Evolutionary conservation across 768 basidiomycete genomes (phyloP).

Genomic region (Leccinum olivaceopallidum): DNA sequence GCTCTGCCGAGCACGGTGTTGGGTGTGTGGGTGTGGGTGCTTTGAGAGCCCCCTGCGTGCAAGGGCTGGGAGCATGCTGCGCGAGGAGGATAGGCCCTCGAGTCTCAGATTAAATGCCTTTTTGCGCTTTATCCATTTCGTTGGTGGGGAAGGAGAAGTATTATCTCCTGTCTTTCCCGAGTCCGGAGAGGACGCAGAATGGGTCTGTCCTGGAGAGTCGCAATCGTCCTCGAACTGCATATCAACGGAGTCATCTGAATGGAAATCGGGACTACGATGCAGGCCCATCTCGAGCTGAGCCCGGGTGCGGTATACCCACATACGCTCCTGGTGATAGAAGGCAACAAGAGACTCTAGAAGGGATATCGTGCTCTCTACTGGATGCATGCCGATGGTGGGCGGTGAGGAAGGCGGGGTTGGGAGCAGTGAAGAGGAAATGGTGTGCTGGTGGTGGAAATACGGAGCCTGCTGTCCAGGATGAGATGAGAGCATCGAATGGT

Average conservation of each 20-base stretch:
- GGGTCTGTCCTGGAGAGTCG: slow-evolving; percentile 18
- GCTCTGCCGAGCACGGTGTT: slow-evolving; percentile 32
- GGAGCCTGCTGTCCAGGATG: slow-evolving; percentile 23
- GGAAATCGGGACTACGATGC: slow-evolving; percentile 17
- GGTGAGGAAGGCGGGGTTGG: slow-evolving; percentile 37
- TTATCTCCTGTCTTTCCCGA: slow-evolving; percentile 34
- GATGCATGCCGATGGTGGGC: slow-evolving; percentile 31
- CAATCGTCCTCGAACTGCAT: slow-evolving; percentile 24
- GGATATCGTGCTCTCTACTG: slow-evolving; percentile 49
- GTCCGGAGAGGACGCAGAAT: slow-evolving; percentile 23
- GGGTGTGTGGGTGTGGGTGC: slow-evolving; percentile 25
- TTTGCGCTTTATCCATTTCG: slow-evolving; percentile 57
- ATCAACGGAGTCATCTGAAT: slow-evolving; percentile 11
- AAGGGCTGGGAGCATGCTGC: slow-evolving; percentile 19
- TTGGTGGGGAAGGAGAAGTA: slow-evolving; percentile 26
- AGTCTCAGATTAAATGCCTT: slow-evolving; percentile 55
- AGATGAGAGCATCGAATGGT: slow-evolving; percentile 29
- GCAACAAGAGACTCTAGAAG: slow-evolving; percentile 64
- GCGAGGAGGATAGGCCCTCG: slow-evolving; percentile 41
- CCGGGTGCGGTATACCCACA: slow-evolving; percentile 70
- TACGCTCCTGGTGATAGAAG: slow-evolving; percentile 70
- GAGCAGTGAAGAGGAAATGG: slow-evolving; percentile 34
- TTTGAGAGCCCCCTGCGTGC: slow-evolving; percentile 29
- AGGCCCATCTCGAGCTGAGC: slow-evolving; percentile 55
- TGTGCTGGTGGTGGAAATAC: slow-evolving; percentile 27